phyloP scores from a whole-genome alignment of 202 grass and related monocot species.

The Bolboschoenoplectus hybrid region DNA sequence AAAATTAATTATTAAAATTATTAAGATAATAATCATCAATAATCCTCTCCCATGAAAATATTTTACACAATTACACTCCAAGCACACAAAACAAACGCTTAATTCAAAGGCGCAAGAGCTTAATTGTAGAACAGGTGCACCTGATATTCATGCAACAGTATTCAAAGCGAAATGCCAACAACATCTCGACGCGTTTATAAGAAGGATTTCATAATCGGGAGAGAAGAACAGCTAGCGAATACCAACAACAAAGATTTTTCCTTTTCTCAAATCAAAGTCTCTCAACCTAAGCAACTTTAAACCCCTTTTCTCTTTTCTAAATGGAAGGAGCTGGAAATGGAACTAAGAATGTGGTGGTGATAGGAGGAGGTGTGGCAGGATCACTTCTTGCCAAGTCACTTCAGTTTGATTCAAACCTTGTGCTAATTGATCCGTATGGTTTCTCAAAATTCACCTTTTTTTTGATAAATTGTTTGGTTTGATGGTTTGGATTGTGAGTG shows the following conservation, averaged over 20 bases:
- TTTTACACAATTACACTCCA: no score
- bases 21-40: no score
- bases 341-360: conserved; percentile 39
- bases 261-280: neutral
- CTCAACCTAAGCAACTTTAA: neutral
- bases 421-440: conserved; percentile 43
- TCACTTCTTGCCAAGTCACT: conserved; percentile 42
- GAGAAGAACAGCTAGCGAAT: neutral
- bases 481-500: neutral
- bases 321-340: conserved; percentile 11
- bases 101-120: neutral
- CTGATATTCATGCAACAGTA: neutral
- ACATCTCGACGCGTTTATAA: conserved; percentile 25
- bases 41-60: no score
- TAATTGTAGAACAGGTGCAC: conserved; percentile 12
- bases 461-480: conserved; percentile 34
- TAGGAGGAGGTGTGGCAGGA: conserved; percentile 45
- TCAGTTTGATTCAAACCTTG: conserved; percentile 46
- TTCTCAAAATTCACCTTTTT: conserved; percentile 48
- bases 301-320: neutral
- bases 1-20: no score
- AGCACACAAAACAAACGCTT: neutral
- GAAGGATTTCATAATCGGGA: conserved; percentile 7
- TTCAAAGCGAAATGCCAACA: conserved; percentile 20
- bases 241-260: neutral